Base-by-base conservation (phyloP, 345 rosid genomes). In the Lumnitzera littorea region DNA sequence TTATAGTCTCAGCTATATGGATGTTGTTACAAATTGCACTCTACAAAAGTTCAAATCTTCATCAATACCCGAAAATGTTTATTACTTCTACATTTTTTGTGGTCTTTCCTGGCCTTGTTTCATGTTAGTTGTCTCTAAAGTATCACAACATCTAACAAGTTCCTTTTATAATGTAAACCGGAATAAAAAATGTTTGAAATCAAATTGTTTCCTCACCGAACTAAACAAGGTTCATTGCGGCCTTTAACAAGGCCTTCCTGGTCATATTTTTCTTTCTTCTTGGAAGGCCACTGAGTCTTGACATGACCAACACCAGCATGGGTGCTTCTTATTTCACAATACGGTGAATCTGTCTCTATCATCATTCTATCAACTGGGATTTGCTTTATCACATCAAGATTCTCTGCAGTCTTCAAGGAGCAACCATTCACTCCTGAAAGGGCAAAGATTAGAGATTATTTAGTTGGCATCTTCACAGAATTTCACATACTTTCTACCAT, bases 281-380 rank as follows among this genome's bases (percentile, higher is more conserved):
- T 94, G 24, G 91, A 94, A 74, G 92, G 86, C 97, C 92, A 84
- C 17, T 53, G 48, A 43, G 92, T 80, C 63, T 86, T 86, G 17
- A 94, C 83, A 24, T 80, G 82, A 25, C 59, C 70, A 31, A 86
- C 79, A 36, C 97, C 91, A 8, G 97, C 95, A 57, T 90, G 92
- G 52, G 96, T 83, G 74, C 71, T 94, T 65, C 77, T 94, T 36
- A 94, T 84, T 29, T 94, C 97, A 58, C 96, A 94, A 56, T 94
- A 90, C n/a, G 99, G 99, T 66, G 99, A 90, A 74, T 94, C 99
- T 5, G 96, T 94, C 74, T 94, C 97, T 15, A 90, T 88, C 97
- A 90, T 94, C 95, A 88, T 88, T 73, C 86, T 86, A 70, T 84
- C 97, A 60, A 82, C 63, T 4, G 96, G 96, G 60, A 94, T 76